Conservation (phyloP, 2,329 filamentous ascomycete genomes). For the Trichoderma sp. region DNA sequence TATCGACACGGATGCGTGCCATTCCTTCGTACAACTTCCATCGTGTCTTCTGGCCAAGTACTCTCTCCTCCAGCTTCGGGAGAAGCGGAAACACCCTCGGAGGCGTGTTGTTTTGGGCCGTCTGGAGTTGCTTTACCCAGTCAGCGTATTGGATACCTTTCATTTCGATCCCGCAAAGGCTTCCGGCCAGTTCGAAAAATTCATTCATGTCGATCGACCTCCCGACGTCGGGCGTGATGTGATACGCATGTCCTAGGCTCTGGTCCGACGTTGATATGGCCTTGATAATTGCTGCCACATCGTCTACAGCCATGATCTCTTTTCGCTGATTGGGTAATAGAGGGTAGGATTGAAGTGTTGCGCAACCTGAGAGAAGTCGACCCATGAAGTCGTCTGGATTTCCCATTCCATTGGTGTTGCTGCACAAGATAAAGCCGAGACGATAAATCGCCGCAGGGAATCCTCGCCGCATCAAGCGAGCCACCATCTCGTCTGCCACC, state of each 20-base stretch:
- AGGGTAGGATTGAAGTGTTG: not conserved
- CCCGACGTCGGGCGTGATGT: not conserved
- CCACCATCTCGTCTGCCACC: slow-evolving; percentile 9
- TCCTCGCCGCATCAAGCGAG: not conserved
- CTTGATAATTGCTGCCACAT: not conserved
- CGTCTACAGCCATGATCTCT: not conserved
- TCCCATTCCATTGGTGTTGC: not conserved
- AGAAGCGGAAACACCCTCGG: not conserved
- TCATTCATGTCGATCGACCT: not conserved
- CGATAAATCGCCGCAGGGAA: not conserved
- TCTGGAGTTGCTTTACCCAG: not conserved
- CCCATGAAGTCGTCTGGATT: slow-evolving; percentile 4
- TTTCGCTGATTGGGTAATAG: not conserved
- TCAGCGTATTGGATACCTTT: not conserved
- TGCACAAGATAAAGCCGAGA: not conserved
- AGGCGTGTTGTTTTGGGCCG: not conserved
- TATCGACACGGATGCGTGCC: not conserved
- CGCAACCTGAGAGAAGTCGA: not conserved
- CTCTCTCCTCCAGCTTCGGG: not conserved
- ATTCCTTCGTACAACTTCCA: not conserved
- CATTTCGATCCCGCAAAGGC: not conserved
- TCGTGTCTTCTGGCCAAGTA: not conserved
- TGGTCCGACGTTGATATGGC: not conserved
- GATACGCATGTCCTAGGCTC: not conserved
- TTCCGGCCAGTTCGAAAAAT: not conserved